Base-by-base conservation (phyloP, 2,329 filamentous ascomycete genomes). In the Nectriaceae sp. region DNA sequence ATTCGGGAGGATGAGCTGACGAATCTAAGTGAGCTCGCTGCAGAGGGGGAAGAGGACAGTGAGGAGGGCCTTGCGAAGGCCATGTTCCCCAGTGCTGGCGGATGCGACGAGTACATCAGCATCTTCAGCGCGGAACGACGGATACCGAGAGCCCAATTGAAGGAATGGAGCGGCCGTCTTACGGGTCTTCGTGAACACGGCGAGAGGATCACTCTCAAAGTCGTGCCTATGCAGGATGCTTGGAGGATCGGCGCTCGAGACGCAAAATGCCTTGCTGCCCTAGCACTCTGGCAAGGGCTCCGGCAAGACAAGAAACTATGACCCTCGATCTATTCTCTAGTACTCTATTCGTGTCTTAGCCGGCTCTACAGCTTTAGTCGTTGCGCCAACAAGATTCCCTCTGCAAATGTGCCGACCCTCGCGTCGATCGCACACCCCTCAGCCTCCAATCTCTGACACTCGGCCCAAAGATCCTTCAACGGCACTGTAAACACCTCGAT, bases 351-450 rank as follows among this genome's bases (percentile, higher is more conserved):
- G 11, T 3, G 4, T 21, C 21, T 40, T n/a, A 5, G 3, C 4
- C 4, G 21, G 21, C 19, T 13, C 39, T 40, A 45, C 26, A 21
- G 16, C 20, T 26, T 13, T 11, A 38, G 33, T n/a, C 54, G 55
- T 40, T 42, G 61, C 49, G 59, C 60, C 46, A 51, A 47, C 44
- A 53, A 42, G 42, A 50, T 38, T 10, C 47, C 39, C 41, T 46
- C 44, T 4, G 39, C 36, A 39, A 46, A 43, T 26, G 21, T 38
- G 26, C 39, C 41, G 11, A 37, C 33, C 8, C 36, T 21, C 42
- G 44, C 88, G 68, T 94, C 89, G 56, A 94, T 89, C 1, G 87
- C 89, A 67, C 82, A 91, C 0, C 89, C 89, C 54, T 90, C 74
- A 2, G 72, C 71, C 63, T 91, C 88, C 1, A 91, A 73, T 54